Conservation (phyloP, 192 early-diverging fungal species). For the Backusella luteola region DNA sequence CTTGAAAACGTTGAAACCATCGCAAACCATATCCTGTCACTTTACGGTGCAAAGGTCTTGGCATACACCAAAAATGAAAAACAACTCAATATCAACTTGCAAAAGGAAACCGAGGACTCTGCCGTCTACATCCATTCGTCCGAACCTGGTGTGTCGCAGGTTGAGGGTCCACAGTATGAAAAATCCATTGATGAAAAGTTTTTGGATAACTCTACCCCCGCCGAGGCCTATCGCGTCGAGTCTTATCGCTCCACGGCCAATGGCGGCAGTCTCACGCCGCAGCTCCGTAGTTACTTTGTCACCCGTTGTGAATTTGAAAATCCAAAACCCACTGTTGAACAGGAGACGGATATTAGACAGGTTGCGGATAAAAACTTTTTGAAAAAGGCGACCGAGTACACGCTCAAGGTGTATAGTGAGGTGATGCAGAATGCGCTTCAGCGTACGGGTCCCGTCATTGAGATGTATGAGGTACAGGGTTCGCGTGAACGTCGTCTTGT, state of each 20-base stretch:
- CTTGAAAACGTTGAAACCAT: slow-evolving; percentile 88
- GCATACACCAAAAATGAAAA: slow-evolving; percentile 87
- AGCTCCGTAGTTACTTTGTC: slow-evolving; percentile 95
- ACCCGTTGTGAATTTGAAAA: slow-evolving; percentile 90
- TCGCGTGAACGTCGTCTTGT: slow-evolving; percentile 88
- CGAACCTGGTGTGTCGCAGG: slow-evolving; percentile 86
- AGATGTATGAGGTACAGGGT: slow-evolving; percentile 86
- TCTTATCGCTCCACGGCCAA: slow-evolving; percentile 83
- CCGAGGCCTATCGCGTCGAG: slow-evolving; percentile 88
- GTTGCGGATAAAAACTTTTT: slow-evolving; percentile 92
- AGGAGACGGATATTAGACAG: slow-evolving; percentile 74
- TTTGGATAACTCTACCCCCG: slow-evolving; percentile 73
- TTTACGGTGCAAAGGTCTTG: slow-evolving; percentile 97
- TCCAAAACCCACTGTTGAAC: slow-evolving; percentile 64
- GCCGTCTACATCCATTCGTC: slow-evolving; percentile 98
- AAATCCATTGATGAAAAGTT: slow-evolving; percentile 87
- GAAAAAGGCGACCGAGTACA: slow-evolving; percentile 91
- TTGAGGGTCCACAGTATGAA: slow-evolving; percentile 83
- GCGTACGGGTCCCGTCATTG: slow-evolving; percentile 91
- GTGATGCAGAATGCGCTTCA: slow-evolving; percentile 84
- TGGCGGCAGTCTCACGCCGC: slow-evolving; percentile 69
- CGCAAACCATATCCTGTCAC: slow-evolving; percentile 90
- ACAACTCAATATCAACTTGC: slow-evolving; percentile 79
- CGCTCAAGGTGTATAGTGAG: slow-evolving; percentile 81
- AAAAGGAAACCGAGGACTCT: slow-evolving; percentile 84